Base-by-base conservation (phyloP, 1,284 basidiomycete species). In the Laetiporus sulphureus region DNA sequence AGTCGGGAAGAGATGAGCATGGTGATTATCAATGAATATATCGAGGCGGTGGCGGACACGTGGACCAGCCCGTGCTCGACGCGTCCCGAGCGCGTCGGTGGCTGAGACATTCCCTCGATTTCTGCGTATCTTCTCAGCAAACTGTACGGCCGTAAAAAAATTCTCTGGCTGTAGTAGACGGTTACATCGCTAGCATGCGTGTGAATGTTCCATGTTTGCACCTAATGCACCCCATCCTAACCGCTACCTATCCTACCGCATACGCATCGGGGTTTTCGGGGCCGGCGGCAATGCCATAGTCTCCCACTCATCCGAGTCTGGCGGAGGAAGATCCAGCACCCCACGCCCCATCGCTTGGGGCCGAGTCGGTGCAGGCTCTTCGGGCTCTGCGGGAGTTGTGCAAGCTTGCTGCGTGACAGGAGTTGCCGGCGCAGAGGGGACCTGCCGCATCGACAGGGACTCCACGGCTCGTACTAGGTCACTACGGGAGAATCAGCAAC, bases 231-330 rank as follows among this genome's bases (percentile, higher is more conserved):
- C n/a, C n/a, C n/a, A n/a, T n/a, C n/a, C n/a, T n/a, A n/a, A n/a
- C n/a, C n/a, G n/a, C n/a, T n/a, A n/a, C n/a, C n/a, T n/a, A n/a
- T n/a, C n/a, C n/a, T n/a, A n/a, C n/a, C n/a, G n/a, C n/a, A n/a
- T n/a, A n/a, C n/a, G n/a, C n/a, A n/a, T n/a, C n/a, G n/a, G n/a
- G n/a, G n/a, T n/a, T n/a, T n/a, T n/a, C n/a, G 71, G 69, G 13
- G 67, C 67, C n/a, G 73, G 56, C 13, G 66, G 57, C 24, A 72
- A 41, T n/a, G 57, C 59, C 48, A 65, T 59, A 3, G 60, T 48
- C 45, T 73, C 61, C 73, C 75, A 77, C 36, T 71, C 67, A 31
- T 62, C 62, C 7, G 75, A 77, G 29, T 67, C 58, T 15, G 73
- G 65, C 0, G 72, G 65, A 0, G 75, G 75, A 10, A 75, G 53